Evolutionary conservation across 2,329 filamentous ascomycete genomes (phyloP), one percentile per base, ranked within the genome.

Genomic region (Talaromyces sp.): DNA sequence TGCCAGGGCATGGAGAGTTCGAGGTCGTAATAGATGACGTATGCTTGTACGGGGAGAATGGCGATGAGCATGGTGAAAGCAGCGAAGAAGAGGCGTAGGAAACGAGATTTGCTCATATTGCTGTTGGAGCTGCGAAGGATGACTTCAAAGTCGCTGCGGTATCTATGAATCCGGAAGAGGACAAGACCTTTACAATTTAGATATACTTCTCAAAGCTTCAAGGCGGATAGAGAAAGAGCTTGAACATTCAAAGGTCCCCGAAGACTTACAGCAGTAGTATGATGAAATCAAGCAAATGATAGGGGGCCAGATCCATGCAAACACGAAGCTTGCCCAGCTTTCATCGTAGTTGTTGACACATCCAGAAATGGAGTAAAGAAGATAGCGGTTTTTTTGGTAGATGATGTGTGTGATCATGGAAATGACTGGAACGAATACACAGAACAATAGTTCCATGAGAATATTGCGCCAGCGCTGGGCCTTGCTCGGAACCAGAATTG

Each of bases 321-420:
- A 65, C 0, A 80, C 70, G 6, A 86, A 64, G 47, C 75, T 81
- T 1, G 78, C 72, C 85, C 84, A 89, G 60, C 80, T 86, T 22
- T 75, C 67, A 64, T 83, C 80, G 36, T 80, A 77, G 29, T 77
- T 70, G 22, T 80, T 73, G 35, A 75, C 72, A 65, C 87, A 89
- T 2, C 86, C 86, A 14, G 77, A 75, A 41, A 88, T 81, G 4
- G 80, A 76, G 47, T 76, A 76, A 40, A 89, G 75, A 48, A 77
- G 75, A 68, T 86, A 89, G 19, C 86, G 79, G 33, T 71, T 73
- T 3, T 75, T 73, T 58, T 88, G 86, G 10, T 86, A 80, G 24
- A 87, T 62, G 62, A 83, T 84, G 61, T 87, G 84, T 1, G 81
- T 67, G 7, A 76, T 56, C 70, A 86, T 82, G 50, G 83, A 70